A percentile compares a stretch with the other conserved stretches of the same genome.
Evolutionary conservation across 306 rosid species (phyloP).

Genomic region (Prunus fruticosa): DNA sequence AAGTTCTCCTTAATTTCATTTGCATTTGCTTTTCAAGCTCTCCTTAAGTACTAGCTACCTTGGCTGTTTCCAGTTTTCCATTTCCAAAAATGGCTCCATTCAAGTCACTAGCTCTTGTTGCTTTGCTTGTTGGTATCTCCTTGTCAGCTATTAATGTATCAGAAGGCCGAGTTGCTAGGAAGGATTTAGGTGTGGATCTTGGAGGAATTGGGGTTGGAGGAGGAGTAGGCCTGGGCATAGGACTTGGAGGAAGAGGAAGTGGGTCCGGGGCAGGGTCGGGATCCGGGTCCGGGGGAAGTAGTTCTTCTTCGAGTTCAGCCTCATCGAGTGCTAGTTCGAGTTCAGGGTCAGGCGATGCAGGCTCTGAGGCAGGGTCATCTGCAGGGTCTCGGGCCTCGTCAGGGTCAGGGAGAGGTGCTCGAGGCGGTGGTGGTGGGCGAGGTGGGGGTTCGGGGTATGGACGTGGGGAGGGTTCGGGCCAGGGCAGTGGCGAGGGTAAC

Average conservation of each 20-base stretch:
- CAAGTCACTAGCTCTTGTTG: slow-evolving; percentile 31
- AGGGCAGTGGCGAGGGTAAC: slow-evolving; percentile 9
- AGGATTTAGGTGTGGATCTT: slow-evolving; percentile 59
- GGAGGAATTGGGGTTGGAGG: slow-evolving; percentile 64
- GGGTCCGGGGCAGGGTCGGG: slow-evolving; percentile 41
- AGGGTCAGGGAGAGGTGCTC: slow-evolving; percentile 8
- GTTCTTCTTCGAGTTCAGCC: slow-evolving; percentile 26
- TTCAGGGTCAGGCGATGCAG: slow-evolving; percentile 36
- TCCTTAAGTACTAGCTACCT: not conserved
- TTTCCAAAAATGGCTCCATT: slow-evolving; percentile 34
- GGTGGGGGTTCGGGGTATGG: slow-evolving; percentile 44
- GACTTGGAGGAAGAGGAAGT: slow-evolving; percentile 45
- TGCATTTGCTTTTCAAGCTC: not conserved
- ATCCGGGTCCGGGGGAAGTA: slow-evolving; percentile 13
- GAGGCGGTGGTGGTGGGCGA: slow-evolving; percentile 29
- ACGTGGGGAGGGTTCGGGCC: slow-evolving; percentile 31
- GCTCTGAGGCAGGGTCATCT: slow-evolving; percentile 44
- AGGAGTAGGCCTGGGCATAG: slow-evolving; percentile 48
- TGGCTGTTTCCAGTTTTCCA: not conserved
- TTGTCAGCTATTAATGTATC: slow-evolving; percentile 1
- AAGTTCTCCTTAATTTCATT: not conserved
- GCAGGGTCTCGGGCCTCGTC: slow-evolving; percentile 41
- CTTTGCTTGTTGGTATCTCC: slow-evolving; percentile 39
- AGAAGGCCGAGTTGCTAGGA: slow-evolving; percentile 55
- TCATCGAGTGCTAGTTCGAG: slow-evolving; percentile 27